Conservation (phyloP, 208 protist genomes). For the Acanthamoeba sp. region DNA sequence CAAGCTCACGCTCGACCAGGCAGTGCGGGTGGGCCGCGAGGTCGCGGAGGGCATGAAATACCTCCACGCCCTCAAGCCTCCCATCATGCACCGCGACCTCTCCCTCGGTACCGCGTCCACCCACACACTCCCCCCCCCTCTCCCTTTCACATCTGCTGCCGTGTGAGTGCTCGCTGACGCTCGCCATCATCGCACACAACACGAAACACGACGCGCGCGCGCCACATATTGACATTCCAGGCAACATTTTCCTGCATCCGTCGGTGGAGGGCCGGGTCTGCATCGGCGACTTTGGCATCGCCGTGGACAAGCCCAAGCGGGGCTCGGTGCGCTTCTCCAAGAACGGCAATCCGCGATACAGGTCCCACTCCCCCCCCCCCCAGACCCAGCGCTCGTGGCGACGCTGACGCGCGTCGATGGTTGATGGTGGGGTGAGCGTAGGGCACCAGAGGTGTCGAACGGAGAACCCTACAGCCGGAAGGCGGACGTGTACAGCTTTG, state of each 20-base stretch:
- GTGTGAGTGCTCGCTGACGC: too few relatives aligned
- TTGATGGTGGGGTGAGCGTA: not conserved
- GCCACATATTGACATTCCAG: too few relatives aligned
- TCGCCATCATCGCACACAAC: too few relatives aligned
- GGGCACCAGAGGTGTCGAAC: slow-evolving; percentile 47
- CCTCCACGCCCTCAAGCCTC: slow-evolving; percentile 57
- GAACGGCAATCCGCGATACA: slow-evolving; percentile 21
- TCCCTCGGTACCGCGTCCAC: not conserved
- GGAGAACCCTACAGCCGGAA: slow-evolving; percentile 48
- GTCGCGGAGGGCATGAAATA: slow-evolving; percentile 60
- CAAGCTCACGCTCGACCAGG: slow-evolving; percentile 43
- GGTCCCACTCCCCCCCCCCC: not conserved
- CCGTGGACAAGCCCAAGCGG: slow-evolving; percentile 34
- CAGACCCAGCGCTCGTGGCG: too few relatives aligned
- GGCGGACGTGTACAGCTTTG: slow-evolving; percentile 59
- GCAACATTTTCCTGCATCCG: slow-evolving; percentile 24
- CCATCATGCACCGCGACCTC: slow-evolving; percentile 57
- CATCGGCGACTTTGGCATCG: slow-evolving; percentile 36
- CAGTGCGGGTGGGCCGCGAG: not conserved
- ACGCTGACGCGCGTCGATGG: too few relatives aligned
- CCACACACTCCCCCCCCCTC: not conserved
- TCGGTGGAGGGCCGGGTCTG: slow-evolving; percentile 7
- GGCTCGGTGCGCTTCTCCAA: slow-evolving; percentile 40
- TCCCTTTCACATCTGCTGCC: too few relatives aligned
- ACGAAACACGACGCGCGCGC: too few relatives aligned